Base-by-base conservation (phyloP, 129 eudicot species). In the Cynara cardunculus region DNA sequence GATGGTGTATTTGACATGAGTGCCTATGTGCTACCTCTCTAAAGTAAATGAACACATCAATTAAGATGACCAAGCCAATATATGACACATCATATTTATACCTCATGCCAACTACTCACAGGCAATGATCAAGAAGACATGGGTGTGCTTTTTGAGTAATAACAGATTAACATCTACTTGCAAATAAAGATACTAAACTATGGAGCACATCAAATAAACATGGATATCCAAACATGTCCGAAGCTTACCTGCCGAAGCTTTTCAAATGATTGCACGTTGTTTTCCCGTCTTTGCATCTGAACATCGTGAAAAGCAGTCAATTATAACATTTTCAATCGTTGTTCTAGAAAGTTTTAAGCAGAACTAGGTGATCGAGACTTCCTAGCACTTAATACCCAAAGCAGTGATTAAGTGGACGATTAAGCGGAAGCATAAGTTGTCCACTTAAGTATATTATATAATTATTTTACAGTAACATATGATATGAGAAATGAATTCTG, bases 261-360 rank as follows among this genome's bases (percentile, higher is more conserved):
- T 83, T 94, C 98, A 86, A 94, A 94, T 27, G 98, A 94, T 83
- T 94, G 98, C 78, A 94, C 97, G 62, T 94, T 94, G 89, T 94
- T 94, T 85, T 94, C 98, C 85, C 98, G 87, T 88, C 98, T 91
- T 88, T 94, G 98, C 95, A 91, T 94, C 97, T 94, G 84, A 76
- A 37, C 31, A 83, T 56, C 10, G 46, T 76, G 22, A 75, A 75
- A 37, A 73, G 41, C 46, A 72, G 78, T 46, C 85, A 80, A 72
- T 24, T 66, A 32, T 66, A 35, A n/a, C 34, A 31, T 28, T 3
- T 49, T 75, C 6, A 10, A 31, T 19, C 12, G 1, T 4, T 56
- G 69, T 56, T 75, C 4, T 64, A 56, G 32, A 26, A 18, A 18
- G 26, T 25, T 64, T 64, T 22, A 64, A 64, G 69, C 27, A 64